Evolutionary conservation across 257 asterid genomes (phyloP), one percentile per base, ranked within the genome.

Genomic region (Nicotiana noctiflora): DNA sequence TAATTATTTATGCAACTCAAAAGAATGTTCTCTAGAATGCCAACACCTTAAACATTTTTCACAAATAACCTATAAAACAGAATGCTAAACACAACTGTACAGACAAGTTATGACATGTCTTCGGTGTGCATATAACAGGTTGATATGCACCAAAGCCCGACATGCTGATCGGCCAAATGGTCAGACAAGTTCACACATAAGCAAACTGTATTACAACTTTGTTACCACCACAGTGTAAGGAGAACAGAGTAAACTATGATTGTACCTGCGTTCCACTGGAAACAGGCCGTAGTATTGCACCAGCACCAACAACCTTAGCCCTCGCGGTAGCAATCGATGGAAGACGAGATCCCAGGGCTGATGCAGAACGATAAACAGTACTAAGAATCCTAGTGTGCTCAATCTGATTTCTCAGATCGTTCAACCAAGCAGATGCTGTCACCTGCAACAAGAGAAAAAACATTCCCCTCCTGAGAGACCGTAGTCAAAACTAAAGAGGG

Each of bases 251-350:
- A 78, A 57, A 37, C 6, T 61, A 76, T 51, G 32, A 55, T 14
- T 14, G 15, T 79, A 95, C 99, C 97, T 96, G 98, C 17, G 99
- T 96, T 64, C 98, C 89, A 65, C 84, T 91, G 78, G 99, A 94
- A 77, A 96, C 98, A 4, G 98, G 99, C 21, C 97, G 95, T 67
- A 96, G 89, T 9, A 96, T 91, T 62, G 98, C 98, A 85, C 99
- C 98, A 75, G 99, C 99, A 62, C 99, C 98, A 21, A 93, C 99
- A 57, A 96, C 99, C 86, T 87, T 96, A 81, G 98, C 99, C 85
- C 84, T 94, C 40, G 99, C 98, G 75, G 84, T 90, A 80, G 97
- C 98, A 82, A 96, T 96, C 59, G 99, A 90, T 82, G 99, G 99
- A 83, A 96, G 98, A 23, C 92, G 99, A 84, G 99, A 96, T 66